Evolutionary conservation across 2,329 filamentous ascomycete genomes (phyloP).

Genomic region (Colletotrichum spaethianum): DNA sequence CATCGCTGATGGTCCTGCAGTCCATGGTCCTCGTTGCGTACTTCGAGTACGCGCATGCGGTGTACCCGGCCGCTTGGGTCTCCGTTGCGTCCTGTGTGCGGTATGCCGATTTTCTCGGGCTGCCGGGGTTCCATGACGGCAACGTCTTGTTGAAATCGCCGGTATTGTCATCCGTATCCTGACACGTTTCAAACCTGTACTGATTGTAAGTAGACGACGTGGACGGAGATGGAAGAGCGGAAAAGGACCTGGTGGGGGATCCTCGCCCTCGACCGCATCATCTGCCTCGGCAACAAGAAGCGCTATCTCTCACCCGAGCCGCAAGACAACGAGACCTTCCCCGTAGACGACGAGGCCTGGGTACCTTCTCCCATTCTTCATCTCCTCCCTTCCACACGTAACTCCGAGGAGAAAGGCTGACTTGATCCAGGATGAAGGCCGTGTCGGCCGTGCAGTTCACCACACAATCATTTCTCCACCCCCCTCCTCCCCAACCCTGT

Average conservation of each 20-base stretch:
- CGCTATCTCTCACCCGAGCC: slow-evolving; percentile 44
- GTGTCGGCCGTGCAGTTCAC: slow-evolving; percentile 48
- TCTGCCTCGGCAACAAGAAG: slow-evolving; percentile 40
- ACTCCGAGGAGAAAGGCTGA: slow-evolving; percentile 16
- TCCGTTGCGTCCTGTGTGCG: slow-evolving; percentile 60
- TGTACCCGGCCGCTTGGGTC: slow-evolving; percentile 66
- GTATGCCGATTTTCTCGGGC: slow-evolving; percentile 61
- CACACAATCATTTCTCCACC: slow-evolving; percentile 56
- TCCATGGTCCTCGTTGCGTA: slow-evolving; percentile 60
- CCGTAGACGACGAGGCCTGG: slow-evolving; percentile 58
- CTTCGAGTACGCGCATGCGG: slow-evolving; percentile 63
- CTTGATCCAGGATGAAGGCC: slow-evolving; percentile 52
- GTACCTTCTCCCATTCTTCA: slow-evolving; percentile 43
- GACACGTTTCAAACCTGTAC: background rate
- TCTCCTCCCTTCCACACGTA: too few species aligned
- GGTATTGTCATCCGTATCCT: slow-evolving; percentile 44
- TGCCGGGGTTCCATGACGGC: slow-evolving; percentile 54
- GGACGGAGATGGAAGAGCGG: slow-evolving; percentile 63
- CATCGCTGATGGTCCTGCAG: slow-evolving; percentile 61
- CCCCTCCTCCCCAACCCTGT: slow-evolving; percentile 59
- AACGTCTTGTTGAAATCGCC: slow-evolving; percentile 54
- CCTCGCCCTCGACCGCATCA: slow-evolving; percentile 56
- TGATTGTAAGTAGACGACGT: slow-evolving; percentile 53
- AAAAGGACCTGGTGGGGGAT: slow-evolving; percentile 64
- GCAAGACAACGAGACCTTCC: slow-evolving; percentile 47